Conservation (phyloP, 805 yeast genomes). For the Candida nemodendra region DNA sequence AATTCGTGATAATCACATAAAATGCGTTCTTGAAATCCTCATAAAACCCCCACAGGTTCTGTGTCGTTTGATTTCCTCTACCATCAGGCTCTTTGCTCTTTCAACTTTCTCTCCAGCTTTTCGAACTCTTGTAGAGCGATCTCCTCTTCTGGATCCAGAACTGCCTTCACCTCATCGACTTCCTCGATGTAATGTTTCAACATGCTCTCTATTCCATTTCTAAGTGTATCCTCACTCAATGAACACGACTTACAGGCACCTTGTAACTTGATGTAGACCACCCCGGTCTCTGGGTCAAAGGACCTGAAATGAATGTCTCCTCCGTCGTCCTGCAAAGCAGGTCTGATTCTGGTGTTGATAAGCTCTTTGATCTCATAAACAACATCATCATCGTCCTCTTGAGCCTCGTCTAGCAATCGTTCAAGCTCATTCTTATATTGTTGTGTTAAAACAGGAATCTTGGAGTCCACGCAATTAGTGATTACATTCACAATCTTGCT, state of each 20-base stretch:
- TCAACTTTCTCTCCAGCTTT: slow-evolving; percentile 66
- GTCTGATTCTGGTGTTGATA: slow-evolving; percentile 67
- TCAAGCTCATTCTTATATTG: slow-evolving; percentile 23
- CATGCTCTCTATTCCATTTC: slow-evolving; percentile 70
- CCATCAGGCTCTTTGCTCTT: slow-evolving; percentile 24
- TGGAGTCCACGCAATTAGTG: slow-evolving; percentile 25
- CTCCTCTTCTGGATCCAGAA: slow-evolving; percentile 40
- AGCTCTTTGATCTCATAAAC: slow-evolving; percentile 67
- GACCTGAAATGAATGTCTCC: slow-evolving; percentile 69
- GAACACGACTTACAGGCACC: slow-evolving; percentile 79
- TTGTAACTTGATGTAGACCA: slow-evolving; percentile 55
- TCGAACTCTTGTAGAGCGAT: slow-evolving; percentile 82
- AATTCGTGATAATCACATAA: too few species aligned
- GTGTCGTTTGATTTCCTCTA: too few species aligned
- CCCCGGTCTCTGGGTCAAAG: slow-evolving; percentile 55
- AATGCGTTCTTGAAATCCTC: too few species aligned
- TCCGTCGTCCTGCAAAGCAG: slow-evolving; percentile 75
- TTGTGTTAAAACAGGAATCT: slow-evolving; percentile 26
- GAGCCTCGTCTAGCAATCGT: slow-evolving; percentile 28
- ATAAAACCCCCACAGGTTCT: too few species aligned
- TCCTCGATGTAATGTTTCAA: slow-evolving; percentile 68
- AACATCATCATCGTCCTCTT: slow-evolving; percentile 65
- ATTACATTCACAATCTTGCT: slow-evolving; percentile 28
- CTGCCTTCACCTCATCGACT: slow-evolving; percentile 51
- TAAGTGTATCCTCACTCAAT: slow-evolving; percentile 61